Conservation (phyloP, 441 rosid species). For the Oxalis stricta region DNA sequence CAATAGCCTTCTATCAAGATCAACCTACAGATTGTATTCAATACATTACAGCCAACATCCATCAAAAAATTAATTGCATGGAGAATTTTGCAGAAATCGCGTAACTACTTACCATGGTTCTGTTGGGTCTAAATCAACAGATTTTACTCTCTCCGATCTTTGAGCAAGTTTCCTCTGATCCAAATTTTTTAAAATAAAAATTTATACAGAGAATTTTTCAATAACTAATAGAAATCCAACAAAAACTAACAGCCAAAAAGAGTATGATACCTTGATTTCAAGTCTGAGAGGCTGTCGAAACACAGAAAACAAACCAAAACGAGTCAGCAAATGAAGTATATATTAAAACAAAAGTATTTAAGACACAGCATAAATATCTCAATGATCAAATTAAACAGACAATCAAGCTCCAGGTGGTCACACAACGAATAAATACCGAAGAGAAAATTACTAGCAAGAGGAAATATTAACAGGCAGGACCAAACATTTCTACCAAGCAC, state of each 20-base stretch:
- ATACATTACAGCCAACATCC: not conserved
- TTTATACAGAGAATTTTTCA: constrained; percentile 6
- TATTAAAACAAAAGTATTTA: no score
- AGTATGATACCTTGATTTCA: constrained; percentile 45
- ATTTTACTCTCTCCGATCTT: constrained; percentile 76
- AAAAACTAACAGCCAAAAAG: not conserved
- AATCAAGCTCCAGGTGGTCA: no score
- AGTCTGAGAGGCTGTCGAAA: constrained; percentile 56
- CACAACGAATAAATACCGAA: no score
- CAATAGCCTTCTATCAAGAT: not conserved
- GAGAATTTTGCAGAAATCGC: not conserved
- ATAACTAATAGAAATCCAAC: not conserved
- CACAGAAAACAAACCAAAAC: constrained; percentile 10
- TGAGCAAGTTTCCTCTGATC: constrained; percentile 64
- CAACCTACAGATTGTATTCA: not conserved
- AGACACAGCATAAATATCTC: no score
- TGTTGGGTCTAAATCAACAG: constrained; percentile 78
- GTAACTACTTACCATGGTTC: constrained; percentile 75
- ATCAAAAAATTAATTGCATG: not conserved
- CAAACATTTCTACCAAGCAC: no score
- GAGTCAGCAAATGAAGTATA: constrained; percentile 9
- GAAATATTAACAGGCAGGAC: no score
- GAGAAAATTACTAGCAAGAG: no score
- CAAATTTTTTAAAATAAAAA: constrained; percentile 11
- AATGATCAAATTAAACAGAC: not conserved